These are phyloP conservation scores for Asterionellopsis glacialis DNA, from an alignment of 108 stramenopile genomes.

Conservation along the genomic window DNA sequence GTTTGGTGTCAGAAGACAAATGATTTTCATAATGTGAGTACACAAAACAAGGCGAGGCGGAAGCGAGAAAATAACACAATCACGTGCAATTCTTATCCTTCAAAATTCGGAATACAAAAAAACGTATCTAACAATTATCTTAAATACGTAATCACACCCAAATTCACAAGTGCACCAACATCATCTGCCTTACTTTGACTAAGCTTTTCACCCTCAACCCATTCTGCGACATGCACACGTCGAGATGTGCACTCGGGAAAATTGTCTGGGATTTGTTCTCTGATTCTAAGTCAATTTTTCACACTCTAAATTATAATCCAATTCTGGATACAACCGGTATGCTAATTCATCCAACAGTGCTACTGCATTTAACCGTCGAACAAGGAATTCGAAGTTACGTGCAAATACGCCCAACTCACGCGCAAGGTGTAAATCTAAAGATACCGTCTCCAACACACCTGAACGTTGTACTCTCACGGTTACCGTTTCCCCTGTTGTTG, in stretches of 20 bases:
- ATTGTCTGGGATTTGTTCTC: conserved; percentile 82
- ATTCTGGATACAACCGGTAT: conserved; percentile 86
- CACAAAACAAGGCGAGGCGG: too few relatives aligned
- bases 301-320: conserved; percentile 93
- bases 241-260: conserved; percentile 85
- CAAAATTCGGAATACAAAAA: too few relatives aligned
- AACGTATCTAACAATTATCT: conserved; percentile 88
- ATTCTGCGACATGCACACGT: conserved; percentile 92
- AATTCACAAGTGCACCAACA: conserved; percentile 88
- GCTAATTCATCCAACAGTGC: conserved; percentile 94
- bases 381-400: conserved; percentile 67
- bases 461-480: conserved; percentile 90
- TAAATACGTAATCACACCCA: conserved; percentile 93
- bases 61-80: too few relatives aligned
- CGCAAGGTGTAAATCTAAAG: conserved; percentile 85
- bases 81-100: too few relatives aligned
- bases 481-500: conserved; percentile 76
- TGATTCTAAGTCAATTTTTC: conserved; percentile 78
- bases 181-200: conserved; percentile 85
- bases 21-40: too few relatives aligned
- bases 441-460: conserved; percentile 91
- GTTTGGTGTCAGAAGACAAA: neutral
- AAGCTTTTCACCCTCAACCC: conserved; percentile 96
- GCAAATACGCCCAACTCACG: conserved; percentile 74
- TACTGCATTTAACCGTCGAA: conserved; percentile 79